These are phyloP conservation scores for Blastocystis sp. DNA, from an alignment of 352 stramenopile species.

Conservation along the genomic window DNA sequence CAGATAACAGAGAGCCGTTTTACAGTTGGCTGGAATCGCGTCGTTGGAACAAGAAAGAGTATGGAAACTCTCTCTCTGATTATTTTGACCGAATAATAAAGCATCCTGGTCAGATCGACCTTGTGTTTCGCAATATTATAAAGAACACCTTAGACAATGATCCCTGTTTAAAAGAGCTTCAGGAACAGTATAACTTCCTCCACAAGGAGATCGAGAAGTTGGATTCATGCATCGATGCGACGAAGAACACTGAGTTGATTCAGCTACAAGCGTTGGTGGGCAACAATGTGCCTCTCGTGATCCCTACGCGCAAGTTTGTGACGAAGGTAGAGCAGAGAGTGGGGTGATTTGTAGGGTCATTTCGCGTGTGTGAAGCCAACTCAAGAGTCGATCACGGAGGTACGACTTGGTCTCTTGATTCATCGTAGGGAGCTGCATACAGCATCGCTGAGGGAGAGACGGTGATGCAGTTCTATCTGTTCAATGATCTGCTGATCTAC, in stretches of 20 bases:
- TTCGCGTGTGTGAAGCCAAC: background rate
- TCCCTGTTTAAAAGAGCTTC: background rate
- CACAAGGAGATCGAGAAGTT: background rate
- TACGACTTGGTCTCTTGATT: background rate
- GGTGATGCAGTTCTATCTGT: background rate
- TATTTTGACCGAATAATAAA: slow-evolving; percentile 39
- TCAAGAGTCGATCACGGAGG: background rate
- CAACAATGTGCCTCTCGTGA: background rate
- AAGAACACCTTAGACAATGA: background rate
- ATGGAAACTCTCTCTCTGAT: background rate
- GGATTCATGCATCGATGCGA: background rate
- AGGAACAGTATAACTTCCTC: background rate
- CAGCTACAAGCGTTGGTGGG: background rate
- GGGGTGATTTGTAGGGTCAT: background rate
- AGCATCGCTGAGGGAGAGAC: background rate
- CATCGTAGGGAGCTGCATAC: background rate
- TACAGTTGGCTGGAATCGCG: background rate
- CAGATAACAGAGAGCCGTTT: slow-evolving; percentile 13
- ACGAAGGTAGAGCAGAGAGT: background rate
- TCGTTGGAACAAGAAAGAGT: background rate
- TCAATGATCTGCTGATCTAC: slow-evolving; percentile 29
- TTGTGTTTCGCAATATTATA: background rate
- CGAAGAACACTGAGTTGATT: background rate
- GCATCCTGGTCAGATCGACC: slow-evolving; percentile 14
- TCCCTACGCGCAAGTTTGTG: background rate